Evolutionary conservation across 208 protist genomes (phyloP), one percentile per base, ranked within the genome.

Genomic region (Leishmania gerbilli): DNA sequence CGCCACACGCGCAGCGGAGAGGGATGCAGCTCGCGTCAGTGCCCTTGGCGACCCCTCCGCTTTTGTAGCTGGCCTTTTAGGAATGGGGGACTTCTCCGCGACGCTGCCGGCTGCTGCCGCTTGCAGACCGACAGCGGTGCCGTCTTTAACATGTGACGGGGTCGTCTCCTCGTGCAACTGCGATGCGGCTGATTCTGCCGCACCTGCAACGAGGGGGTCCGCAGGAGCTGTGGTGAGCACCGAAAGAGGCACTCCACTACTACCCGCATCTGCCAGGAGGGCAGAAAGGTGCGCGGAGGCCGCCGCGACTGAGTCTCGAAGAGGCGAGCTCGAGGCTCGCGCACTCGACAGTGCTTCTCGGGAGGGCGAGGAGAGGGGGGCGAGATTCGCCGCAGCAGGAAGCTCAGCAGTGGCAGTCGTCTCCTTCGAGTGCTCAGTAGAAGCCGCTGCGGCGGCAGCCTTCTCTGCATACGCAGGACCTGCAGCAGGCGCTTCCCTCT

Each of bases 401-500:
- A 47, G 40, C 34, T 31, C 67, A 55, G 40, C 27, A n/a, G 45
- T 27, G 9, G 69, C 45, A 27, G 42, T 51, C 69, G 69, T 24
- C 69, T 37, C 69, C 37, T 27, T 74, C 69, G 11, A 53, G 21
- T 3, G 21, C 45, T 55, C 27, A 21, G 45, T 55, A 31, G 27
- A 51, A 53, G 42, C 27, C 11, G 69, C 21, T 47, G 37, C 34
- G 40, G 67, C 7, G 21, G 17, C 67, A 49, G 7, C 67, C n/a
- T 47, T 71, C 67, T 45, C 67, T 47, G 67, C n/a, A 71, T 71
- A 47, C 40, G 67, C 40, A 45, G 67, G 67, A n/a, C n/a, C 40
- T 47, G 21, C 67, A 47, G 40, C 69, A 74, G 40, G 7, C 13
- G 45, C 27, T 51, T n/a, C 27, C 24, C 11, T 37, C 34, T 45